Conservation (phyloP, 2,329 filamentous ascomycete species). For the Stachybotrys elegans region DNA sequence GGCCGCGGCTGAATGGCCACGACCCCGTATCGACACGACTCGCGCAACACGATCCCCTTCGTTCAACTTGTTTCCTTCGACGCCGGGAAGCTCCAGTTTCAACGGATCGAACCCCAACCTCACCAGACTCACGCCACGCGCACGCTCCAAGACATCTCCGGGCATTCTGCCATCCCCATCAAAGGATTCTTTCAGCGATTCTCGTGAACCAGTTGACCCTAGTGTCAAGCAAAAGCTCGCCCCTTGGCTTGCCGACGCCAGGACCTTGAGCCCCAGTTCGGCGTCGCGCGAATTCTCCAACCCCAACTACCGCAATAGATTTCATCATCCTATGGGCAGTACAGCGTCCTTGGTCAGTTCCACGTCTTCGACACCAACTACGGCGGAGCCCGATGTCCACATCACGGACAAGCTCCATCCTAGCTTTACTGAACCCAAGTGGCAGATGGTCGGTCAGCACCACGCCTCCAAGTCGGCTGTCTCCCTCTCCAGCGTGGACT, state of each 20-base stretch:
- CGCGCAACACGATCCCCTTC: slow-evolving; percentile 36
- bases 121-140: slow-evolving; percentile 30
- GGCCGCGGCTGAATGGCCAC: slow-evolving; percentile 5
- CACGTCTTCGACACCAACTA: slow-evolving; percentile 32
- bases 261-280: background rate
- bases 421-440: slow-evolving; percentile 35
- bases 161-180: slow-evolving; percentile 41
- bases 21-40: slow-evolving; percentile 42
- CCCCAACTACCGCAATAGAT: too few species aligned
- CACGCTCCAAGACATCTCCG: slow-evolving; percentile 52
- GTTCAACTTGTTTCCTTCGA: slow-evolving; percentile 40
- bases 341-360: slow-evolving; percentile 23
- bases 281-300: background rate
- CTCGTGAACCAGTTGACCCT: background rate
- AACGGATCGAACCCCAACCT: slow-evolving; percentile 8
- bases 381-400: slow-evolving; percentile 19
- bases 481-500: slow-evolving; percentile 9
- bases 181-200: slow-evolving; percentile 24
- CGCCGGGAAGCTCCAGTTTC: slow-evolving; percentile 15
- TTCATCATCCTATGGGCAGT: too few species aligned
- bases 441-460: slow-evolving; percentile 42
- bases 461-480: slow-evolving; percentile 22
- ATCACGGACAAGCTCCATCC: slow-evolving; percentile 27
- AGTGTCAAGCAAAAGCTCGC: too few species aligned
- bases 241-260: too few species aligned